Percentiles rank a stretch among this genome's conserved stretches.
These are phyloP conservation scores for Ophiocytium majus DNA, from an alignment of 352 stramenopile species.

Conservation along the genomic window DNA sequence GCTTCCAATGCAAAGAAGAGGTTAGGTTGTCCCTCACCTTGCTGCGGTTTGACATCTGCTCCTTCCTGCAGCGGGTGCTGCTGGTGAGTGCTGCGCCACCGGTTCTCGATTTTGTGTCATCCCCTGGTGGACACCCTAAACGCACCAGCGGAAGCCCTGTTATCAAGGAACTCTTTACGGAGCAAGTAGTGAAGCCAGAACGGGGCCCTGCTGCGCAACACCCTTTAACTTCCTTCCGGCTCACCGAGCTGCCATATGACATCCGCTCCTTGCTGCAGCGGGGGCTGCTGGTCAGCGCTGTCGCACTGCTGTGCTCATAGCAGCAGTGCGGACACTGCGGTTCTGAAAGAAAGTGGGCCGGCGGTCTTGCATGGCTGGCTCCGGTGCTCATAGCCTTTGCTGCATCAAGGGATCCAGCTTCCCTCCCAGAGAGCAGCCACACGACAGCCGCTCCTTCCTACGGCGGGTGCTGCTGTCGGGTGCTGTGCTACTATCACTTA, in stretches of 20 bases:
- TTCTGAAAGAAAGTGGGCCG: neutral
- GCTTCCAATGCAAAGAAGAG: no score
- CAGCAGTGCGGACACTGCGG: neutral
- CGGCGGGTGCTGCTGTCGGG: constrained; percentile 25
- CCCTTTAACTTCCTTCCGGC: no score
- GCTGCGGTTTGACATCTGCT: constrained; percentile 57
- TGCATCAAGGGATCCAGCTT: no score
- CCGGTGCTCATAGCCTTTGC: neutral
- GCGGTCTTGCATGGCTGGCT: neutral
- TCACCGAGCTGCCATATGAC: constrained; percentile 59
- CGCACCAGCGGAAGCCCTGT: no score
- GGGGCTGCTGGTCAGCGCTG: constrained; percentile 26
- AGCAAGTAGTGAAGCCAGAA: no score
- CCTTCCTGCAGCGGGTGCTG: constrained; percentile 53
- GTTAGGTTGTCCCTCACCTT: constrained; percentile 59
- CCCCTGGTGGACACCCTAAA: no score
- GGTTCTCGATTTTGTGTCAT: no score
- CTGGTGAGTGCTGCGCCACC: no score
- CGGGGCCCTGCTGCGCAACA: no score
- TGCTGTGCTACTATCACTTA: no score
- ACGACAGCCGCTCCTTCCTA: constrained; percentile 58
- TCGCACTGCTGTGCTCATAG: neutral
- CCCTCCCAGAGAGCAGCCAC: constrained; percentile 59
- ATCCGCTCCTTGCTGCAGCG: constrained; percentile 54
- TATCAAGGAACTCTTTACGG: no score